Evolutionary conservation across 2,329 filamentous ascomycete genomes (phyloP), one percentile per base, ranked within the genome.

Genomic region (Arachnopeziza araneosa): DNA sequence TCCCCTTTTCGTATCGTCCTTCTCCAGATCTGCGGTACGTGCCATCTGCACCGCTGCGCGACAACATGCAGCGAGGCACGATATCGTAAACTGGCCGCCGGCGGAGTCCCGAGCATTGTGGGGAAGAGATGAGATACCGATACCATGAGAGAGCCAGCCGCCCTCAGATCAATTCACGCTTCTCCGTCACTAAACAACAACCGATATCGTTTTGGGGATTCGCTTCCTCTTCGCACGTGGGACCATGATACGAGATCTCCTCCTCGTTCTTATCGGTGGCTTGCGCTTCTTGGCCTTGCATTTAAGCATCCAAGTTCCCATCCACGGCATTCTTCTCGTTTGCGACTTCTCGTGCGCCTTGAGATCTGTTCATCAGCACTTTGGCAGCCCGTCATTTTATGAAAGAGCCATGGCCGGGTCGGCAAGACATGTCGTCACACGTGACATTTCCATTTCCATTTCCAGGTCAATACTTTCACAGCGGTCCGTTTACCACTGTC

Each of bases 211-310:
- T 21, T 24, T 55, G 50, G 58, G 54, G 24, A 54, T 21, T 51
- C 23, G 24, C 52, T 52, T 24, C 51, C 52, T 53, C 26, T 12
- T 44, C 52, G 32, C 59, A 60, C 55, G 59, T 57, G 59, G 58
- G 54, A 57, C 52, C 32, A 24, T 54, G 61, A 63, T 58, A 58
- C 55, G 61, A 52, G 53, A 30, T 24, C 54, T 54, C 57, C 30
- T 57, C 36, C 56, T 44, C 50, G 60, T 57, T 24, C 63, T 67
- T 65, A 67, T 67, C 65, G 64, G 56, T 64, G 61, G 61, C 62
- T 63, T 60, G 50, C 51, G 17, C 9, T 19, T 12, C 48, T 48
- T 52, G 10, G 30, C 54, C 50, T 52, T 50, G 32, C 61, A 48
- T 58, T 66, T 58, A 66, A 62, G 60, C 59, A 61, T 49, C 36